Base-by-base conservation (phyloP, 495 filamentous ascomycete genomes). In the Xylaria nigripes region DNA sequence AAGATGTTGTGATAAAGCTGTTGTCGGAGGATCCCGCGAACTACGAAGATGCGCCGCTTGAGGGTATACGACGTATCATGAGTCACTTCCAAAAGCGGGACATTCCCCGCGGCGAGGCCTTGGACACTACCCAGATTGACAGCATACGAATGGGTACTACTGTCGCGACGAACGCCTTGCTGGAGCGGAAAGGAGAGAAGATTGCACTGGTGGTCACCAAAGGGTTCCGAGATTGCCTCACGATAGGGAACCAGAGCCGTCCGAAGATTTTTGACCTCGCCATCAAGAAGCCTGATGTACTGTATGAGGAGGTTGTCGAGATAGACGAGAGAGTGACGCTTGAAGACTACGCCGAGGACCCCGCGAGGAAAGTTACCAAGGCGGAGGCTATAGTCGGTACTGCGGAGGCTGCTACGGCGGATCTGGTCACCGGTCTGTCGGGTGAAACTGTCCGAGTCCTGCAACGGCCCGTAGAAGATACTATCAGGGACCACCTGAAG, bases 161-260 rank as follows among this genome's bases (percentile, higher is more conserved):
- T 2, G 89, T 94, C 23, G 89, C 89, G 0, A 94, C 89, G 13
- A 94, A 94, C 67, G 89, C 88, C 0, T 70, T 98, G 51, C 75
- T 98, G 1, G 94, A 98, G 70, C 72, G 93, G 53, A 98, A 97
- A 70, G 93, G 93, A 6, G 93, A 96, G 69, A 83, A 82, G 60
- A 95, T 94, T 55, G 93, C 85, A 2, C 77, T 98, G 61, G 79
- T 97, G 19, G 90, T 94, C 9, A 96, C 94, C 1, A 86, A 89
- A 65, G 93, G 93, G 0, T 98, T 98, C 71, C 86, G 83, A 46
- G 93, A 98, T 69, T 89, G 92, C 57, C 76, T 97, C 19, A 83
- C 87, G 34, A 93, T 92, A 54, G 88, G 88, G 16, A 91, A 92
- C 67, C 89, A 94, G 65, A 86, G 84, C 18, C 75, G 89, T 0